phyloP scores from a whole-genome alignment of 306 rosid genomes.

The Fragaria nilgerrensis region DNA sequence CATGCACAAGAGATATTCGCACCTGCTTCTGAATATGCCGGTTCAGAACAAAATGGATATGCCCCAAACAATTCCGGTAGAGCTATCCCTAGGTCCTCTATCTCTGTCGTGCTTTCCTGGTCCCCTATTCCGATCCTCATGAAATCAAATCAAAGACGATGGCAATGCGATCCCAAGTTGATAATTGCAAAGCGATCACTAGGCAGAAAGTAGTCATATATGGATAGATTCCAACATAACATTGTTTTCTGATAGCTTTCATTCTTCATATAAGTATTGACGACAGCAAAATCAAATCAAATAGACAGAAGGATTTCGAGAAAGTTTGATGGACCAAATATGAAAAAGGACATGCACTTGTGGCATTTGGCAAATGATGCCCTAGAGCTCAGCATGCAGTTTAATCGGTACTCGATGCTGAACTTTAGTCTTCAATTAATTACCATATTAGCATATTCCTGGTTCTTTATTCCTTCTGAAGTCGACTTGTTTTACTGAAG shows the following conservation, averaged over 20 bases:
- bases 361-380: not conserved
- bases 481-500: too few relatives aligned
- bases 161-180: not conserved
- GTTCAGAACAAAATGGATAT: not conserved
- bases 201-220: not conserved
- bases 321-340: not conserved
- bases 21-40: slow-evolving; percentile 19
- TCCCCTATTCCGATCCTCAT: not conserved
- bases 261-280: too few relatives aligned
- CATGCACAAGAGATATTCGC: slow-evolving; percentile 1
- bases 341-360: not conserved
- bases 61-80: not conserved
- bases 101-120: slow-evolving; percentile 16
- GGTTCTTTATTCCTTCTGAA: too few relatives aligned
- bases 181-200: not conserved
- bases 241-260: not conserved
- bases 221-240: not conserved
- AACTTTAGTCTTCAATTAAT: not conserved
- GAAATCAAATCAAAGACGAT: not conserved
- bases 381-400: not conserved
- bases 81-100: not conserved
- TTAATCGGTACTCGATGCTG: not conserved
- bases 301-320: not conserved
- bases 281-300: not conserved
- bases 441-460: not conserved